phyloP scores from a whole-genome alignment of 305 asterid species.

The Fraxinus nigra region DNA sequence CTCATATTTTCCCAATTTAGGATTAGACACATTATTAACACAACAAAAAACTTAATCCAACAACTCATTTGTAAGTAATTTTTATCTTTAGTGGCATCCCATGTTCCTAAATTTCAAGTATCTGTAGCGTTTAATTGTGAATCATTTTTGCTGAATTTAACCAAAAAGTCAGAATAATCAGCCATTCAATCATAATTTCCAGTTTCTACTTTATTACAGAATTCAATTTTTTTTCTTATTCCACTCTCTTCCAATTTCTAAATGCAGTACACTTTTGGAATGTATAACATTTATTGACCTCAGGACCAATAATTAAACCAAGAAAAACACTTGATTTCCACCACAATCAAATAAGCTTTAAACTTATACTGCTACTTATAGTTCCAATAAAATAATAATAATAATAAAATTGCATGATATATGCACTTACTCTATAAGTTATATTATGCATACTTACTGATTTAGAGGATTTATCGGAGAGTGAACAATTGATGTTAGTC shows the following conservation, averaged over 20 bases:
- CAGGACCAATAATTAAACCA: neutral
- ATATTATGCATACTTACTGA: slow-evolving; percentile 36
- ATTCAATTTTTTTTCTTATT: neutral
- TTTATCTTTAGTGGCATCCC: neutral
- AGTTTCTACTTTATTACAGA: neutral
- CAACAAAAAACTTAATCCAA: neutral
- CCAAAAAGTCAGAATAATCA: neutral
- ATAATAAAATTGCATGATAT: neutral
- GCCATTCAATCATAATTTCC: slow-evolving; percentile 6
- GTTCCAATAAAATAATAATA: neutral
- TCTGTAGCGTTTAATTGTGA: neutral
- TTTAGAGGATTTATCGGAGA: slow-evolving; percentile 66
- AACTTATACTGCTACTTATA: neutral
- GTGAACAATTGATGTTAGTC: slow-evolving; percentile 74
- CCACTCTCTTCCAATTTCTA: neutral
- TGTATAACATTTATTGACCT: neutral
- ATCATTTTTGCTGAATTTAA: neutral
- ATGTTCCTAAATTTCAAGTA: neutral
- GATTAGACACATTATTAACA: neutral
- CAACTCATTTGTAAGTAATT: neutral
- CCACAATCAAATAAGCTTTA: neutral
- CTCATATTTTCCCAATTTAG: neutral
- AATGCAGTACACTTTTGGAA: neutral
- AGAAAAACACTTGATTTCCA: neutral
- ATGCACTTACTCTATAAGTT: neutral